Conservation (phyloP, 2,329 filamentous ascomycete genomes). For the Tolypocladium guangdongense region DNA sequence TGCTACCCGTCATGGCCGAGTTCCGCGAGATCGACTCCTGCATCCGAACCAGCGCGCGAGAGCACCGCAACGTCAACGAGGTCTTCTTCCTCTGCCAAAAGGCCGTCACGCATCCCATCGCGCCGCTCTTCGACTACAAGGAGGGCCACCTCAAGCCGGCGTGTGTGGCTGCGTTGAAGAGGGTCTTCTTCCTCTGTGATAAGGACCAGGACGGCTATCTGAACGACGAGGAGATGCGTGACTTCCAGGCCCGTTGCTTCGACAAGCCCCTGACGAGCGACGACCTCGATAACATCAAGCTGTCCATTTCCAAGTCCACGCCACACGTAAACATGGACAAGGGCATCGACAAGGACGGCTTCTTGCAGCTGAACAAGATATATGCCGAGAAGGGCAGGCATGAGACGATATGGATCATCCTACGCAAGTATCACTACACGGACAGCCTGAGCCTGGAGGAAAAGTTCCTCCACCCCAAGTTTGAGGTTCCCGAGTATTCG, state of each 20-base stretch:
- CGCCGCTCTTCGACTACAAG: conserved; percentile 93
- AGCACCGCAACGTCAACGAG: conserved; percentile 89
- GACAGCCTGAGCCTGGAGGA: conserved; percentile 90
- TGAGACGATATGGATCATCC: conserved; percentile 96
- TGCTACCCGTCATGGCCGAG: conserved; percentile 96
- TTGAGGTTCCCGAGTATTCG: conserved; percentile 84
- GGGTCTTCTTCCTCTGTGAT: conserved; percentile 93
- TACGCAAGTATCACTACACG: conserved; percentile 91
- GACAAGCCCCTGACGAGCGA: conserved; percentile 72
- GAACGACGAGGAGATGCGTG: conserved; percentile 80
- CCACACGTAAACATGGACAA: conserved; percentile 50
- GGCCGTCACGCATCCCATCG: conserved; percentile 92
- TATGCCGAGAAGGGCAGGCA: conserved; percentile 96
- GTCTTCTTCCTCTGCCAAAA: conserved; percentile 98
- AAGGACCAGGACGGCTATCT: conserved; percentile 91
- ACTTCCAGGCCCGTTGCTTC: conserved; percentile 88
- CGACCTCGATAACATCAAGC: conserved; percentile 85
- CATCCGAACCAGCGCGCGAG: conserved; percentile 84
- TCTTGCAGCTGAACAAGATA: conserved; percentile 84
- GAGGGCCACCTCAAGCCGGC: conserved; percentile 80
- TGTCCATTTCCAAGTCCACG: conserved; percentile 62
- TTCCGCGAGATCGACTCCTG: conserved; percentile 99
- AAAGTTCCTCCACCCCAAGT: conserved; percentile 81
- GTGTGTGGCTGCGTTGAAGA: conserved; percentile 72
- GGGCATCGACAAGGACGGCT: conserved; percentile 74